A percentile compares a stretch with the other conserved stretches of the same genome.
Evolutionary conservation across 2,329 filamentous ascomycete species (phyloP).

Genomic region (Talaromyces sp.): DNA sequence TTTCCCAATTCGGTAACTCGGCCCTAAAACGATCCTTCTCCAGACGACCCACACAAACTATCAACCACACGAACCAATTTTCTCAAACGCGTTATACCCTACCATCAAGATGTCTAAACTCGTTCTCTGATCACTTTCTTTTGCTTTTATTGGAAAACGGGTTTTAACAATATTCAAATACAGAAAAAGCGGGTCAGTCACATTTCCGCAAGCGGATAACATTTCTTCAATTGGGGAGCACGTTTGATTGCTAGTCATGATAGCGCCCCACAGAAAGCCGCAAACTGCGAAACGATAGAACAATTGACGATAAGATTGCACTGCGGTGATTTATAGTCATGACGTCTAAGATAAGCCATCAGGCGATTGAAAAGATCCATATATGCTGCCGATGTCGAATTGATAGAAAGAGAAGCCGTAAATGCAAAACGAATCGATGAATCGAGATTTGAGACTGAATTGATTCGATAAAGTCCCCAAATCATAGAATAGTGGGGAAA

Average conservation of each 20-base stretch:
- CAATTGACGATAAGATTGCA: neutral
- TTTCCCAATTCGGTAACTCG: neutral
- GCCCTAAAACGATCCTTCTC: neutral
- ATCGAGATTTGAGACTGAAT: too few species aligned
- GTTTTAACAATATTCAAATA: too few species aligned
- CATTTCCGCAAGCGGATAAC: constrained; percentile 1
- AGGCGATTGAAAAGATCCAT: too few species aligned
- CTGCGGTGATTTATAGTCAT: neutral
- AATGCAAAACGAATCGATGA: too few species aligned
- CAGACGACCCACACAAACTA: neutral
- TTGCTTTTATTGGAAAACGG: neutral
- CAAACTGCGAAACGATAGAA: neutral
- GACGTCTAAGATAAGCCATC: neutral
- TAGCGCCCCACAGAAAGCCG: neutral
- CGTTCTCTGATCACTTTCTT: too few species aligned
- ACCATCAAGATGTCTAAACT: neutral
- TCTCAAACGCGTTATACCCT: neutral
- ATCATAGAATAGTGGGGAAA: too few species aligned
- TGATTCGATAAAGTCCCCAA: too few species aligned
- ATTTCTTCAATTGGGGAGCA: neutral
- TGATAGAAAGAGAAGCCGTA: too few species aligned
- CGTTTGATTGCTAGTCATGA: neutral
- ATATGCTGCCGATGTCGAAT: too few species aligned
- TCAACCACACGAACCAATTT: neutral
- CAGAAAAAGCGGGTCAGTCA: neutral